Conservation (phyloP, 345 rosid genomes). For the Eucalyptus camaldulensis region DNA sequence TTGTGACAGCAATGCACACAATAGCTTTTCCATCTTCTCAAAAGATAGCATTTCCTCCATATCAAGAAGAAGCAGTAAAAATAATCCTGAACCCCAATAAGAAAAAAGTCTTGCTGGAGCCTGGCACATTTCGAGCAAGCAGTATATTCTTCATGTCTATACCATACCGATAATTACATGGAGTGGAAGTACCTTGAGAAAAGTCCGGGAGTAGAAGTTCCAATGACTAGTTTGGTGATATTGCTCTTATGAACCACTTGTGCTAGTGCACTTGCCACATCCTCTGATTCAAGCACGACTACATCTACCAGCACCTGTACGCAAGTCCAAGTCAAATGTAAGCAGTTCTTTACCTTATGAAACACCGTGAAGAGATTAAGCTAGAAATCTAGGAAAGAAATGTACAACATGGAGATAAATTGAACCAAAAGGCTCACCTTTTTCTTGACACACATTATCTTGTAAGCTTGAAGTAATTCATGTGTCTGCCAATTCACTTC, state of each 20-base stretch:
- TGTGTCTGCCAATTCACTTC: conserved; percentile 51
- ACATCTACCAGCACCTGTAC: conserved; percentile 54
- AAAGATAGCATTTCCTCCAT: background rate
- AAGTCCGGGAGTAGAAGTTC: conserved; percentile 49
- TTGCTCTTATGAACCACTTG: conserved; percentile 36
- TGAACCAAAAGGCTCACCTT: conserved; percentile 19
- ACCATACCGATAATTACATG: background rate
- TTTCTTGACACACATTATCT: conserved; percentile 45
- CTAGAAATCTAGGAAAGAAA: background rate
- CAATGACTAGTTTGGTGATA: conserved; percentile 59
- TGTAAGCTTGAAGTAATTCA: conserved; percentile 53
- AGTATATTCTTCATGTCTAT: background rate
- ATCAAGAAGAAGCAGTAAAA: background rate
- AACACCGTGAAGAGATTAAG: background rate
- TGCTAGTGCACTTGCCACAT: conserved; percentile 54
- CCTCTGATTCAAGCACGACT: conserved; percentile 43
- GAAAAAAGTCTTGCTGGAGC: background rate
- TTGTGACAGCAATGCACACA: background rate
- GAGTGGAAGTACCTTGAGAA: conserved; percentile 44
- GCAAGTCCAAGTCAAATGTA: background rate
- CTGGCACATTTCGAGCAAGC: background rate
- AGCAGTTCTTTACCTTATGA: background rate
- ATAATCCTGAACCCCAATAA: background rate
- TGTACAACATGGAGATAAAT: background rate
- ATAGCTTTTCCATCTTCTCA: background rate